These are phyloP conservation scores for Pseudopyricularia javanii DNA, from an alignment of 2,329 filamentous ascomycete genomes.

Conservation along the genomic window DNA sequence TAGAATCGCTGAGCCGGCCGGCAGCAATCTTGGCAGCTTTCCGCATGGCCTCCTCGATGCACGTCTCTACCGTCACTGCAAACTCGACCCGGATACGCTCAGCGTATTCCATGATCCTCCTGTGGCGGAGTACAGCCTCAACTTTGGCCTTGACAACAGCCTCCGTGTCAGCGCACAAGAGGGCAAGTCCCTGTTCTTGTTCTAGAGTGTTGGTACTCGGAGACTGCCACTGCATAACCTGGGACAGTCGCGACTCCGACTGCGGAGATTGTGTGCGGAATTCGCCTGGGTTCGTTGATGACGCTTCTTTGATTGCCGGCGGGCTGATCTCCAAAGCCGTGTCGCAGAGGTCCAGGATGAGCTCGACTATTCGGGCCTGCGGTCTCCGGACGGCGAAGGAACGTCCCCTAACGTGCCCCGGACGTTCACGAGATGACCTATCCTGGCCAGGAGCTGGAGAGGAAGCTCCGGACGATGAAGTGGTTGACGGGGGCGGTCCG, in stretches of 20 bases:
- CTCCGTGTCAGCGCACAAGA: conserved; percentile 85
- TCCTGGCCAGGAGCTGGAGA: conserved; percentile 62
- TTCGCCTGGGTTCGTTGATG: conserved; percentile 55
- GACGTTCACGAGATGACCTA: conserved; percentile 53
- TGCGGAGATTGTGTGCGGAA: conserved; percentile 90
- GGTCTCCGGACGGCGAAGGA: conserved; percentile 89
- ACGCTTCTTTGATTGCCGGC: conserved; percentile 78
- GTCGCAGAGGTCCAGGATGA: conserved; percentile 89
- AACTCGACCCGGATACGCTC: conserved; percentile 94
- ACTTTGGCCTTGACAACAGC: conserved; percentile 76
- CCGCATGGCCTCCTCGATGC: conserved; percentile 79
- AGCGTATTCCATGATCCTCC: conserved; percentile 87
- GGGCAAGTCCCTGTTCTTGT: conserved; percentile 78
- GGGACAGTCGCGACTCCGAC: conserved; percentile 86
- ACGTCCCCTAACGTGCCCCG: conserved; percentile 68
- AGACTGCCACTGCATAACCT: conserved; percentile 94
- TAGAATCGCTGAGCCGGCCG: conserved; percentile 71
- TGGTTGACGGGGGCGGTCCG: conserved; percentile 58
- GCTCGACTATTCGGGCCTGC: conserved; percentile 83
- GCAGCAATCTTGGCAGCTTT: conserved; percentile 83
- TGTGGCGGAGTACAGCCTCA: conserved; percentile 82
- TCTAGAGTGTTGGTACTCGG: conserved; percentile 84
- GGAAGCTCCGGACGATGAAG: conserved; percentile 28
- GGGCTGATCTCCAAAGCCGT: conserved; percentile 92
- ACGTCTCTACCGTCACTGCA: conserved; percentile 84